Conservation (phyloP, 2,329 filamentous ascomycete genomes). For the Sclerotinia subarctica region DNA sequence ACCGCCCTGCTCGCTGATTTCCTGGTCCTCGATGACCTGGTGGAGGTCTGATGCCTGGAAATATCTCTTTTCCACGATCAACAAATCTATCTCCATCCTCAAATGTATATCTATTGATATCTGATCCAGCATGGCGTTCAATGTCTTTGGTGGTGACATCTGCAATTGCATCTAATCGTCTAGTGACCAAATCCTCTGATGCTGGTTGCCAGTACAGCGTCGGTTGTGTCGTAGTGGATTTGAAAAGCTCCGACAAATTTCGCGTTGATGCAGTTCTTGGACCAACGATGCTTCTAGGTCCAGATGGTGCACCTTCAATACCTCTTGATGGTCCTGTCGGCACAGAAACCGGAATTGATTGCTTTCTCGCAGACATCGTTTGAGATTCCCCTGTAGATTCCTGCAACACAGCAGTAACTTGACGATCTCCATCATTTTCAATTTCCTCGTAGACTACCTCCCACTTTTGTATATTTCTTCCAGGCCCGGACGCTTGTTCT, state of each 20-base stretch:
- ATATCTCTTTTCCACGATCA: conserved; percentile 69
- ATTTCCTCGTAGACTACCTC: conserved; percentile 68
- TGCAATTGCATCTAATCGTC: conserved; percentile 60
- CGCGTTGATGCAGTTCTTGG: conserved; percentile 37
- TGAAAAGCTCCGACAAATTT: conserved; percentile 53
- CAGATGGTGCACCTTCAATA: conserved; percentile 36
- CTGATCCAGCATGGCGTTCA: conserved; percentile 43
- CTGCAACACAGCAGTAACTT: conserved; percentile 54
- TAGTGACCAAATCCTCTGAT: conserved; percentile 58
- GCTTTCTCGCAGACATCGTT: neutral
- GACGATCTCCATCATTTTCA: conserved; percentile 52
- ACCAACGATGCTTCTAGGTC: conserved; percentile 29
- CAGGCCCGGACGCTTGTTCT: conserved; percentile 50
- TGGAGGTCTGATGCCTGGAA: conserved; percentile 60
- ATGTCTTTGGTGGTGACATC: conserved; percentile 42
- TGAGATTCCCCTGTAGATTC: conserved; percentile 40
- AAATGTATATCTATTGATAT: conserved; percentile 65
- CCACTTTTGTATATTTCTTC: conserved; percentile 54
- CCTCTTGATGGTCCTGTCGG: conserved; percentile 33
- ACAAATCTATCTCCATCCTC: conserved; percentile 64
- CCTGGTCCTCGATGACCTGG: conserved; percentile 40
- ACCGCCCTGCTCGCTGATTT: neutral
- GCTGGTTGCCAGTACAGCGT: conserved; percentile 65
- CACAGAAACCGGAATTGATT: conserved; percentile 35
- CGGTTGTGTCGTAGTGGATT: conserved; percentile 58